Base-by-base conservation (phyloP, 2,329 filamentous ascomycete species). In the Periglandula ipomoeae region DNA sequence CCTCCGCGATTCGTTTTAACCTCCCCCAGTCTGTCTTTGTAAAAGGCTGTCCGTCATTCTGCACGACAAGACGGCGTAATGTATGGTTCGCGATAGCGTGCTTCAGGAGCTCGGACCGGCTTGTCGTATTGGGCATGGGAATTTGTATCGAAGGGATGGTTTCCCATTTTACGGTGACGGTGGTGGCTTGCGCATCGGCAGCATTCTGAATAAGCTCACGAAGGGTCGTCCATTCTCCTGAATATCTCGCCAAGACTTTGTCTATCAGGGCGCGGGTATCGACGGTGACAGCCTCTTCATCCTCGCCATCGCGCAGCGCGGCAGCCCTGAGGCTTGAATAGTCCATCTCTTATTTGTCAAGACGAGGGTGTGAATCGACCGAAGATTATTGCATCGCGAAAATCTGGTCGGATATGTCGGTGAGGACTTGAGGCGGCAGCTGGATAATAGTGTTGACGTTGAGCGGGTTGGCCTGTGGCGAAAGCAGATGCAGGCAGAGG, bases 191-290 rank as follows among this genome's bases (percentile, higher is more conserved):
- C 20, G 93, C 93, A 71, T 98, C 93, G 54, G 93, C 91, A n/a
- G 93, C 93, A 64, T 98, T 98, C 63, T 98, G 93, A 40, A 98
- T 89, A 52, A 98, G 82, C 65, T 98, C 93, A 73, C 93, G 82
- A 17, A 98, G 71, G 8, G 79, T 86, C 5, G 81, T 89, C 84
- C 91, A 96, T 72, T 98, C 94, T 59, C 93, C 91, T 2, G 90
- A 95, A 65, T 98, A 98, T 61, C 93, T 79, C 9, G 93, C 93
- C 44, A 98, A 78, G 10, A 98, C 91, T 68, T 98, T 98, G 71
- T 97, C 94, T 63, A 98, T 98, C 58, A 98, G 70, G 39, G 93
- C 93, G 61, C 94, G 79, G 44, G 93, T 98, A 63, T 98, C 95
- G 61, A 98, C 93, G 1, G 93, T 98, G 49, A 98, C 93, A 38